Evolutionary conservation across 2,329 filamentous ascomycete genomes (phyloP).

Genomic region (Nothophoma quercina): DNA sequence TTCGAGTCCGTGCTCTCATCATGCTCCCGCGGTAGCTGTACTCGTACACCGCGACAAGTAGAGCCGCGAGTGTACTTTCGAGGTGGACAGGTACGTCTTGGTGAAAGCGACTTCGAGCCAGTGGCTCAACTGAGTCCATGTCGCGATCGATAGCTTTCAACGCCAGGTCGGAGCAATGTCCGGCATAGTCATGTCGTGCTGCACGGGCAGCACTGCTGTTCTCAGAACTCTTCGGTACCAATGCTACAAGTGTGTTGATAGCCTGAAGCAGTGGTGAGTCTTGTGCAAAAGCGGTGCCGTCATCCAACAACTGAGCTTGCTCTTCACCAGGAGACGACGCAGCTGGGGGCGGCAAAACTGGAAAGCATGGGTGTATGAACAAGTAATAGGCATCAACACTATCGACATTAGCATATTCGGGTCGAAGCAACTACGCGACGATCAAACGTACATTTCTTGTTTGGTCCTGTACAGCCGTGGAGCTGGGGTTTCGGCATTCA

Average conservation of each 20-base stretch:
- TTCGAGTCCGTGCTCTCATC: constrained; percentile 11
- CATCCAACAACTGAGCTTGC: not conserved
- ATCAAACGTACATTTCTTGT: not conserved
- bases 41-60: constrained; percentile 9
- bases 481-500: not conserved
- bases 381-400: constrained; percentile 11
- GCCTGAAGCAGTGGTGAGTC: constrained; percentile 10
- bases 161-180: not conserved
- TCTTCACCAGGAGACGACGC: not conserved
- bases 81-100: constrained; percentile 3
- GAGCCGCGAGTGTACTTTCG: constrained; percentile 5
- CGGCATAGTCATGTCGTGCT: constrained; percentile 1
- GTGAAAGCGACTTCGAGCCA: constrained; percentile 1
- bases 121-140: constrained; percentile 1
- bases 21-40: constrained; percentile 12
- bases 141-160: constrained; percentile 4
- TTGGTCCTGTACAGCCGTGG: not conserved
- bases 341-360: constrained; percentile 5
- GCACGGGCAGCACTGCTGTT: not conserved
- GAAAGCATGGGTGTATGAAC: constrained; percentile 12
- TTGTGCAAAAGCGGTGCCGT: not conserved
- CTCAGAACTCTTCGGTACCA: not conserved
- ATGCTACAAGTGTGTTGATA: not conserved
- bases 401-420: not conserved
- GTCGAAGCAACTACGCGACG: not conserved